Evolutionary conservation across 2,329 filamentous ascomycete genomes (phyloP).

Genomic region (Dothiorella sarmentorum): DNA sequence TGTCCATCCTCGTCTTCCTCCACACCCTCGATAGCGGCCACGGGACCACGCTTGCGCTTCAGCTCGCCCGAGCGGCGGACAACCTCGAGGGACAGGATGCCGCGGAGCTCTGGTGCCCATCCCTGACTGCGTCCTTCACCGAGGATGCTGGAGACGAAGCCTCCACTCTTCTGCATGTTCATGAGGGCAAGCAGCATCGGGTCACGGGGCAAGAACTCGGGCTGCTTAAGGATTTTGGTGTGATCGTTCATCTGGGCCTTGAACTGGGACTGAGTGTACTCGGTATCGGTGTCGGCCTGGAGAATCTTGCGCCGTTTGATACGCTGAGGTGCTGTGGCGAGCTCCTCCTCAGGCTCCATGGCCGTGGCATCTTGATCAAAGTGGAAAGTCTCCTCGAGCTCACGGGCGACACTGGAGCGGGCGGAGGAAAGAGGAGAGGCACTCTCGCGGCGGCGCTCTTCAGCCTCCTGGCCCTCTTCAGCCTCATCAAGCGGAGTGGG

Average conservation of each 20-base stretch:
- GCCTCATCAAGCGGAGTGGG: not conserved
- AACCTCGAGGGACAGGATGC: conserved; percentile 84
- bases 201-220: conserved; percentile 81
- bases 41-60: conserved; percentile 91
- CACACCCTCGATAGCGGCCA: conserved; percentile 73
- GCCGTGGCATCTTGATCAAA: conserved; percentile 33
- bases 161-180: conserved; percentile 87
- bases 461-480: not conserved
- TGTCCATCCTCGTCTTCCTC: conserved; percentile 63
- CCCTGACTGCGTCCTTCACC: conserved; percentile 71
- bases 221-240: conserved; percentile 78
- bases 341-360: conserved; percentile 51
- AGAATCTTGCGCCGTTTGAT: conserved; percentile 79
- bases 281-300: conserved; percentile 74
- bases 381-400: conserved; percentile 61
- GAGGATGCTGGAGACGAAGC: conserved; percentile 84
- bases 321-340: conserved; percentile 65
- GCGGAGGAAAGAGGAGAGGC: conserved; percentile 55
- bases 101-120: conserved; percentile 90
- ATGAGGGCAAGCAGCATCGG: conserved; percentile 82
- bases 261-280: conserved; percentile 72
- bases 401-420: conserved; percentile 51
- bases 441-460: conserved; percentile 41
- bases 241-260: conserved; percentile 83
- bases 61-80: conserved; percentile 73